These are phyloP conservation scores for Claviceps maximensis DNA, from an alignment of 2,329 filamentous ascomycete species.

Conservation along the genomic window DNA sequence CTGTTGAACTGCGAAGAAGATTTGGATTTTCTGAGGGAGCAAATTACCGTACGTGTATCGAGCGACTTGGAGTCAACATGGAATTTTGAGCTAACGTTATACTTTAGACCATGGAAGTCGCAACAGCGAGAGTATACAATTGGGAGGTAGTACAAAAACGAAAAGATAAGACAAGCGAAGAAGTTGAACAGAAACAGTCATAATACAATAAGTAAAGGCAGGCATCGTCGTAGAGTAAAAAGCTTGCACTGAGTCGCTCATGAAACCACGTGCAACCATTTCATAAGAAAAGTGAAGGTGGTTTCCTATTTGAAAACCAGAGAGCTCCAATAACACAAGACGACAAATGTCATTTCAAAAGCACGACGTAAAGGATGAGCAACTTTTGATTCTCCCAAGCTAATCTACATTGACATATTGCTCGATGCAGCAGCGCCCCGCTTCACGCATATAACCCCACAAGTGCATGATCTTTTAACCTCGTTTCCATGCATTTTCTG, in stretches of 20 bases:
- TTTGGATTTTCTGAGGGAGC: conserved; percentile 85
- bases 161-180: conserved; percentile 68
- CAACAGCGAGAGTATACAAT: conserved; percentile 94
- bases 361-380: background rate
- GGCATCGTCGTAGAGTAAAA: background rate
- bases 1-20: conserved; percentile 90
- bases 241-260: background rate
- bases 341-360: background rate
- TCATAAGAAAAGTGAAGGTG: background rate
- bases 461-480: background rate
- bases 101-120: conserved; percentile 83
- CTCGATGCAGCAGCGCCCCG: conserved; percentile 1
- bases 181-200: conserved; percentile 25
- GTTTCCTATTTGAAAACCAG: background rate
- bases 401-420: background rate
- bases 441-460: conserved; percentile 3
- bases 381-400: background rate
- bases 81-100: conserved; percentile 6
- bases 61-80: background rate
- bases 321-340: background rate
- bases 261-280: background rate
- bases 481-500: background rate
- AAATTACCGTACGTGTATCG: conserved; percentile 67
- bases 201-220: conserved; percentile 19
- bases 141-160: conserved; percentile 95